Percentiles rank a stretch among this genome's conserved stretches.
Conservation (phyloP, 192 early-diverging fungal genomes). For the Linnemannia schmuckeri region DNA sequence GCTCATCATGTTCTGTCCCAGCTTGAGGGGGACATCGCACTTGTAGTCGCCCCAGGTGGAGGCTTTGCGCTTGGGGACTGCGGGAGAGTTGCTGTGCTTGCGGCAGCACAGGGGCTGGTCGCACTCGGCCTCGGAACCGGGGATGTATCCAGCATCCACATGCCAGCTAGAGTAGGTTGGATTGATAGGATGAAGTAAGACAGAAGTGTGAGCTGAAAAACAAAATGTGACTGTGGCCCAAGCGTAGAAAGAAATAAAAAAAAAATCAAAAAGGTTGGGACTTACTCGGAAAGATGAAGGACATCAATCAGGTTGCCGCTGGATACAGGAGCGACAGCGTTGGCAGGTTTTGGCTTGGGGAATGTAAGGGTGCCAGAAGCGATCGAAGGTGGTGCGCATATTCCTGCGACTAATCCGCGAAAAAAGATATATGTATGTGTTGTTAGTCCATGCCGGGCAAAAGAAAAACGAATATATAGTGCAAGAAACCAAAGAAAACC, state of each 20-base stretch:
- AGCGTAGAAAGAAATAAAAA: no score
- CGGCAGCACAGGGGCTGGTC: slow-evolving; percentile 64
- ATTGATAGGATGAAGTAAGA: not conserved
- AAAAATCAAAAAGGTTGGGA: slow-evolving; percentile 14
- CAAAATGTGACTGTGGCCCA: not conserved
- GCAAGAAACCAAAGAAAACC: not conserved
- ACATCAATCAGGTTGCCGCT: slow-evolving; percentile 55
- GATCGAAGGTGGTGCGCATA: slow-evolving; percentile 59
- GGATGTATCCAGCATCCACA: slow-evolving; percentile 21
- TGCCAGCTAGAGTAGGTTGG: slow-evolving; percentile 21
- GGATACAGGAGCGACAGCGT: slow-evolving; percentile 17
- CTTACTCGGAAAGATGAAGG: slow-evolving; percentile 66
- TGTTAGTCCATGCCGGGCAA: not conserved
- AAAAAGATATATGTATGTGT: not conserved
- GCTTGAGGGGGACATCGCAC: slow-evolving; percentile 59
- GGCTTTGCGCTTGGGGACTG: slow-evolving; percentile 33
- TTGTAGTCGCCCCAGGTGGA: slow-evolving; percentile 59
- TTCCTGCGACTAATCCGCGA: slow-evolving; percentile 10
- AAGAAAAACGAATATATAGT: not conserved
- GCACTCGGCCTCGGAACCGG: slow-evolving; percentile 60
- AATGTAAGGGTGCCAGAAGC: slow-evolving; percentile 52
- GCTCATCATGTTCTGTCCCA: slow-evolving; percentile 54
- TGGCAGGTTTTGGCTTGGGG: slow-evolving; percentile 59
- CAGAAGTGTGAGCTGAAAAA: not conserved
- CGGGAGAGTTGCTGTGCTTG: slow-evolving; percentile 34